Evolutionary conservation across 352 stramenopile genomes (phyloP).

Genomic region (Globisporangium orthogonon): DNA sequence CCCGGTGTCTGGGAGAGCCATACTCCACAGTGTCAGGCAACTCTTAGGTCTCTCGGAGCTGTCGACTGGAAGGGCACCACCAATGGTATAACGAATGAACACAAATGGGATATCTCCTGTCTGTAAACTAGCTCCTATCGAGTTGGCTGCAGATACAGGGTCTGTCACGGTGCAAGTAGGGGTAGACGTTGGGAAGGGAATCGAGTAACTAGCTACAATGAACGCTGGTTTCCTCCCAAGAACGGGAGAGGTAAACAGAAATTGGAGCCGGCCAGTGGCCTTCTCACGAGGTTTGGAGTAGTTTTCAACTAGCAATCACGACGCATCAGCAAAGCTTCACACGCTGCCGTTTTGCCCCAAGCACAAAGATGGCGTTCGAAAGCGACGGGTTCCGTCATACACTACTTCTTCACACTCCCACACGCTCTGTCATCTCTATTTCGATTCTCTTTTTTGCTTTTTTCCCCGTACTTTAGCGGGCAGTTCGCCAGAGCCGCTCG

Average conservation of each 20-base stretch:
- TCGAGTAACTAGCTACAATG: too few species aligned
- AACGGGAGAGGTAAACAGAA: slow-evolving; percentile 84
- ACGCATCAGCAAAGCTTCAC: slow-evolving; percentile 92
- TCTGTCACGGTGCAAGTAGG: too few species aligned
- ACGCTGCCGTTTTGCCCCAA: slow-evolving; percentile 92
- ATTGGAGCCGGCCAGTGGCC: slow-evolving; percentile 89
- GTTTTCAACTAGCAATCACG: slow-evolving; percentile 95
- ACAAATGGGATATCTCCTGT: too few species aligned
- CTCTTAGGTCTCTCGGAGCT: too few species aligned
- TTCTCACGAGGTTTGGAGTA: slow-evolving; percentile 90
- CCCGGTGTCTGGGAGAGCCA: too few species aligned
- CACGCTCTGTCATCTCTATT: background rate
- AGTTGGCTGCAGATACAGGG: too few species aligned
- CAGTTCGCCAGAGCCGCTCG: background rate
- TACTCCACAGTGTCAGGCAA: too few species aligned
- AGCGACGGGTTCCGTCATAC: background rate
- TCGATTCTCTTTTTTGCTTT: background rate
- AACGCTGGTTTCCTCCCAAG: slow-evolving; percentile 29
- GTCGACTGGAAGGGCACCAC: too few species aligned
- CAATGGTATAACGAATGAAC: too few species aligned
- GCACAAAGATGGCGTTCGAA: slow-evolving; percentile 70
- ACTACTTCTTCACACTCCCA: background rate
- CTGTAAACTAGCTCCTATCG: too few species aligned
- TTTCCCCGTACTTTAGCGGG: background rate
- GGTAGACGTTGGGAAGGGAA: too few species aligned